Base-by-base conservation (phyloP, 345 rosid genomes). In the Populus pruinosa region DNA sequence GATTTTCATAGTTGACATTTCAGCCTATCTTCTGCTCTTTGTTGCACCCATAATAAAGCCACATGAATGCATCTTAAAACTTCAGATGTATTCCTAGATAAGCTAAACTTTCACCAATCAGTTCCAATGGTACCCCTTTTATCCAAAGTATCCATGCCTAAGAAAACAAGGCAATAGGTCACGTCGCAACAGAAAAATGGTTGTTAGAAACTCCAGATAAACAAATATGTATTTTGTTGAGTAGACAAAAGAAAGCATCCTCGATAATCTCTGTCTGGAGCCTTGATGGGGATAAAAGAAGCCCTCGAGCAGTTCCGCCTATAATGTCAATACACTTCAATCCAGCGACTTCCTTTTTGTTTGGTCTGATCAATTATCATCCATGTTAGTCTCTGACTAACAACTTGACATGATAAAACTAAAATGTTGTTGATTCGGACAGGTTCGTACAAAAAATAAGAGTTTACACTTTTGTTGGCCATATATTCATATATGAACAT, bases 401-500 rank as follows among this genome's bases (percentile, higher is more conserved):
- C 6, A 5, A 12, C 9, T 21, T 2, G 66, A 47, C 10, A 14
- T 12, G 38, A 6, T 16, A 27, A 38, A 70, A 11, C 61, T 14
- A 70, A 13, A 6, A 2, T 29, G 18, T 18, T 43, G 31, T 41
- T 17, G 43, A 18, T 12, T 18, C 21, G 14, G 23, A 21, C 21
- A 49, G 12, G 0, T n/a, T 38, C 73, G 8, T 11, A 77, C 80
- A 75, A 12, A 77, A 77, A 13, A 77, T 70, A 27, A 70, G 1
- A 47, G 70, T 77, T 75, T 25, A 77, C 49, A 62, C 80, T 70
- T 31, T 77, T 77, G 31, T 77, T 77, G 21, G 80, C 69, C 75
- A 77, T 69, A 47, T 56, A 77, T 70, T 77, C 75, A 43, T 77
- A 77, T 53, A 70, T 70, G 2, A 77, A 21, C 64, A 77, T 70